Base-by-base conservation (phyloP, 106 monocot genomes). In the Amphibolis antarctica region DNA sequence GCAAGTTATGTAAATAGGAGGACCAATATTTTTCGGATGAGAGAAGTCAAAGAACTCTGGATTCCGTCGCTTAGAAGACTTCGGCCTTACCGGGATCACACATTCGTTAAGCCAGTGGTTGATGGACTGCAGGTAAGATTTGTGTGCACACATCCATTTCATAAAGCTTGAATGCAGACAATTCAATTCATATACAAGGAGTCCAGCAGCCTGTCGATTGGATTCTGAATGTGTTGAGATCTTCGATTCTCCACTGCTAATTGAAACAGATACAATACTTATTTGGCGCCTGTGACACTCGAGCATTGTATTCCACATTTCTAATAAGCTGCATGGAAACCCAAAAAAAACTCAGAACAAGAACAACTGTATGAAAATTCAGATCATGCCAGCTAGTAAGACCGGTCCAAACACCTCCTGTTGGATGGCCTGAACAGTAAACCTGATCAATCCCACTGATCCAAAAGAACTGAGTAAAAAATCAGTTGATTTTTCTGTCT, bases 41-140 rank as follows among this genome's bases (percentile, higher is more conserved):
- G n/a, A n/a, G n/a, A n/a, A n/a, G n/a, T n/a, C n/a, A n/a, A 76
- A 74, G 71, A 81, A 79, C 17, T 65, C 69, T 10, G 17, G 23
- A 1, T 36, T 28, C 22, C 46, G 63, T 21, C 46, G 77, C 44
- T 65, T 71, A 59, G 58, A 71, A 18, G 74, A 71, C 59, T 77
- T 83, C 3, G 55, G 68, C 31, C 59, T 77, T 14, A 62, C 66
- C 6, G 71, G 77, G 15, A 78, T 64, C 17, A 87, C 77, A 65
- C 96, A 98, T 63, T 98, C 91, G 64, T 69, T 78, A 13, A 98
- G 80, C 96, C 96, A 98, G 21, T 66, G 54, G 42, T 98, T 79
- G 20, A 98, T 82, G 42, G 82, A 69, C 36, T 75, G 45, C 3
- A 98, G 49, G 75, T 98, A 98, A 26, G 72, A 78, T 67, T 72